Conservation (phyloP, 2,329 filamentous ascomycete species). For the Colletotrichum sansevieriae region DNA sequence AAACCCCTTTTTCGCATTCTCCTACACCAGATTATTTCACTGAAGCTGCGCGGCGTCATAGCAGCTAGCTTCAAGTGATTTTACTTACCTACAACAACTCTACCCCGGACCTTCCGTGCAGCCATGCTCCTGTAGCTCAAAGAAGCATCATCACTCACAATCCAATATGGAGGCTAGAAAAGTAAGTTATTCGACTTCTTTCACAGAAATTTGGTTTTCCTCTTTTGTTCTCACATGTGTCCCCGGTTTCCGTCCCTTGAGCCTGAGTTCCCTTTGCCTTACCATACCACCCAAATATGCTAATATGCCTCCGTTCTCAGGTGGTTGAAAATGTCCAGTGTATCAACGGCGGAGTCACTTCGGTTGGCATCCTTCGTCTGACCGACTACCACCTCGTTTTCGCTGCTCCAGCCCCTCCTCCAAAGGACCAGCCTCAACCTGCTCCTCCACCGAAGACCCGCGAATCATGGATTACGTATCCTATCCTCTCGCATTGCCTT, state of each 20-base stretch:
- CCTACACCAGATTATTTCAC: not conserved
- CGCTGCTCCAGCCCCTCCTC: slow-evolving; percentile 56
- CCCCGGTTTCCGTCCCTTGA: no score
- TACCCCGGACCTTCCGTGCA: slow-evolving; percentile 28
- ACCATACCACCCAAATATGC: slow-evolving; percentile 19
- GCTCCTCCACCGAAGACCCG: slow-evolving; percentile 53
- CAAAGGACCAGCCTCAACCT: slow-evolving; percentile 41
- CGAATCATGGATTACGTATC: slow-evolving; percentile 95
- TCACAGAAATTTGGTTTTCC: not conserved
- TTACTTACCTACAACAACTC: slow-evolving; percentile 7
- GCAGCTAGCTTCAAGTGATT: slow-evolving; percentile 36
- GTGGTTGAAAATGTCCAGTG: slow-evolving; percentile 71
- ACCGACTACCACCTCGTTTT: slow-evolving; percentile 74
- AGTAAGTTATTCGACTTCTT: slow-evolving; percentile 46
- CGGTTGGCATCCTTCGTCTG: slow-evolving; percentile 69
- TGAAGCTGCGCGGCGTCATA: slow-evolving; percentile 23
- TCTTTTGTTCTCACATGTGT: not conserved
- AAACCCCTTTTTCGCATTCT: not conserved
- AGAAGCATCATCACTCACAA: slow-evolving; percentile 35
- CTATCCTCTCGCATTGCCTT: slow-evolving; percentile 86
- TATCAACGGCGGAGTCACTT: slow-evolving; percentile 69
- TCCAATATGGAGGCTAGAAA: slow-evolving; percentile 57
- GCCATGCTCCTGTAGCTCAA: slow-evolving; percentile 40
- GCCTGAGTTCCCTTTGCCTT: not conserved
- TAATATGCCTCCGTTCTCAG: slow-evolving; percentile 48